A percentile compares a stretch with the other conserved stretches of the same genome.
Conservation (phyloP, 148 eudicot species). For the Vaccinium darrowii region DNA sequence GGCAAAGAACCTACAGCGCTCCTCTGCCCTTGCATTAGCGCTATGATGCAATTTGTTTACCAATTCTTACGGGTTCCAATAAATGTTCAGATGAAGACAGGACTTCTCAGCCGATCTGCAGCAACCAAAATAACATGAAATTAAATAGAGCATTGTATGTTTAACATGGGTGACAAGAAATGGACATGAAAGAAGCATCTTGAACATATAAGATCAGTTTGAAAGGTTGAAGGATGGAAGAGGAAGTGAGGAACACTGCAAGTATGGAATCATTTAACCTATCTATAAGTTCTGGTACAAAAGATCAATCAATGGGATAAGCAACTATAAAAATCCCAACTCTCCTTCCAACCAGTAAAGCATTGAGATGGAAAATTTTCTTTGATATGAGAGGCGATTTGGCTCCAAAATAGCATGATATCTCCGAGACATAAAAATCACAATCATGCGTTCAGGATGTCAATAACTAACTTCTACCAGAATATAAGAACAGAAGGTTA, state of each 20-base stretch:
- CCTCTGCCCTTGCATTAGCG: conserved; percentile 89
- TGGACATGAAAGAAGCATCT: not conserved
- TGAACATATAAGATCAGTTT: not conserved
- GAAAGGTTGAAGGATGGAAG: not conserved
- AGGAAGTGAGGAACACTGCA: not conserved
- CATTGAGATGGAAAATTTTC: not conserved
- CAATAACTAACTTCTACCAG: not conserved
- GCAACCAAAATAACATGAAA: conserved; percentile 3
- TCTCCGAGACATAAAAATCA: not conserved
- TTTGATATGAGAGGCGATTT: not conserved
- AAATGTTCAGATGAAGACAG: not conserved
- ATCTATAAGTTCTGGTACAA: not conserved
- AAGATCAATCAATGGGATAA: not conserved
- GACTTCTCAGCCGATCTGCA: conserved; percentile 34
- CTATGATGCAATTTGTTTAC: conserved; percentile 13
- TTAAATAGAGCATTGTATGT: not conserved
- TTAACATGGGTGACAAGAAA: not conserved
- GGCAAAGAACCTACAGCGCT: conserved; percentile 75
- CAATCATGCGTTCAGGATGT: not conserved
- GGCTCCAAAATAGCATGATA: not conserved
- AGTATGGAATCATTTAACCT: not conserved
- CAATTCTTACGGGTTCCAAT: conserved; percentile 5
- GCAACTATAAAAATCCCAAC: not conserved
- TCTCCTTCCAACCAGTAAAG: not conserved
- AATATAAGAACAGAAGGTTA: not conserved